Evolutionary conservation across 495 filamentous ascomycete genomes (phyloP), one percentile per base, ranked within the genome.

Genomic region (Talaromyces proteolyticus): DNA sequence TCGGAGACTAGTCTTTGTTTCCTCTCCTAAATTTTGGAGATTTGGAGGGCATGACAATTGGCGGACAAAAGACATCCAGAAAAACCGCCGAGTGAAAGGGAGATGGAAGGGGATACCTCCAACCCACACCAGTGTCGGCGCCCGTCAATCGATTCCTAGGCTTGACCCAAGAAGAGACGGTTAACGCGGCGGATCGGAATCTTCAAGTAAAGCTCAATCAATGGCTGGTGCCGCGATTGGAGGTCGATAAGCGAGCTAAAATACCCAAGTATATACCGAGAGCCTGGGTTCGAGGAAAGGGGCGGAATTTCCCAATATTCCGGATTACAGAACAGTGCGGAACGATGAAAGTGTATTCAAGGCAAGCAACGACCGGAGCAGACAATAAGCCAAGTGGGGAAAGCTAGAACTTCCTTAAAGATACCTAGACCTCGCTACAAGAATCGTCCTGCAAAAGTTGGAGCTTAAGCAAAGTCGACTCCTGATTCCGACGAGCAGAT

Each of bases 1-100:
- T 86, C 83, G 63, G 66, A 77, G 87, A 91, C 80, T 80, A 73
- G 86, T 86, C 87, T 92, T 91, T 90, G 86, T 76, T 87, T 91
- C 85, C 85, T 83, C 85, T 80, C 80, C 79, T 53, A 36, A 42
- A 58, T 34, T 25, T 42, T 29, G 25, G 59, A 53, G 43, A 21
- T 51, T 59, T 64, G 79, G 78, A 78, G 81, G 83, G 84, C 80
- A 67, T 64, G 57, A 36, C 42, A 50, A 47, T 64, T 74, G 79
- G 75, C 86, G 86, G 70, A 81, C 85, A 89, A 90, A 90, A 77
- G 73, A 82, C 87, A 81, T 90, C 86, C 75, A 68, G 65, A 89
- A 92, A 92, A 91, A 81, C 75, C 87, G 87, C 76, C 75, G 72
- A 59, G 59, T 54, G 47, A 56, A 60, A 64, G 60, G n/a, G 57